Evolutionary conservation across 1,284 basidiomycete species (phyloP).

Genomic region (Pisolithus thermaeus): DNA sequence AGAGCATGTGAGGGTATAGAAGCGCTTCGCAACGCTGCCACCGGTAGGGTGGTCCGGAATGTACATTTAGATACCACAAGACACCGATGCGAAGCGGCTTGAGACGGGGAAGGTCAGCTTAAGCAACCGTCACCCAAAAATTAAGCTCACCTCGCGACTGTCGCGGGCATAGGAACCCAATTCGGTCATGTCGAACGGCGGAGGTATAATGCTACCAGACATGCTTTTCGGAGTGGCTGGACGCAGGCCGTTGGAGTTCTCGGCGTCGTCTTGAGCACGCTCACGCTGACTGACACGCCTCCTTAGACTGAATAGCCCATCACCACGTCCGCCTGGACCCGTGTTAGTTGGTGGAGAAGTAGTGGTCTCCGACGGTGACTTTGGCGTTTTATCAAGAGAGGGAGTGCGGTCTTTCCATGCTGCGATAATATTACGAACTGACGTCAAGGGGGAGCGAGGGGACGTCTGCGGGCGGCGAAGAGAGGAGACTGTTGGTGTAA

Average conservation of each 20-base stretch:
- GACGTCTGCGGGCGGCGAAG: conserved; percentile 50
- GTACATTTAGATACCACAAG: conserved; percentile 87
- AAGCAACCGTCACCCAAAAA: conserved; percentile 14
- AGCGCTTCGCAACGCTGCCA: conserved; percentile 85
- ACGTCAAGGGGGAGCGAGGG: conserved; percentile 61
- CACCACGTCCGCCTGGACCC: conserved; percentile 12
- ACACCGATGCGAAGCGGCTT: conserved; percentile 79
- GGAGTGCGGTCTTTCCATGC: conserved; percentile 72
- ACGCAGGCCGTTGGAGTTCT: conserved; percentile 14
- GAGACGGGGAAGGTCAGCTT: conserved; percentile 12
- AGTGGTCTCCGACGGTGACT: conserved; percentile 20
- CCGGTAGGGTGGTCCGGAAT: conserved; percentile 66
- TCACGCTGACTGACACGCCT: conserved; percentile 36
- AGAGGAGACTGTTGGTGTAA: conserved; percentile 23
- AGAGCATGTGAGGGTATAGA: conserved; percentile 71
- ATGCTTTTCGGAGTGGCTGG: conserved; percentile 24
- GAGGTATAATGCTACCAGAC: conserved; percentile 33
- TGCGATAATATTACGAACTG: conserved; percentile 73
- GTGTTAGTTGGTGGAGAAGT: conserved; percentile 16
- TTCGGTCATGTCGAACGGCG: conserved; percentile 42
- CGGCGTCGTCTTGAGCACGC: conserved; percentile 5
- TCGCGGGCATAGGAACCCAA: conserved; percentile 38
- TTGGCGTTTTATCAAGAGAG: conserved; percentile 24
- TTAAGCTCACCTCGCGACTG: conserved; percentile 41
- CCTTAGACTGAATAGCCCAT: conserved; percentile 60